Conservation (phyloP, 345 rosid species). For the Excoecaria agallocha region DNA sequence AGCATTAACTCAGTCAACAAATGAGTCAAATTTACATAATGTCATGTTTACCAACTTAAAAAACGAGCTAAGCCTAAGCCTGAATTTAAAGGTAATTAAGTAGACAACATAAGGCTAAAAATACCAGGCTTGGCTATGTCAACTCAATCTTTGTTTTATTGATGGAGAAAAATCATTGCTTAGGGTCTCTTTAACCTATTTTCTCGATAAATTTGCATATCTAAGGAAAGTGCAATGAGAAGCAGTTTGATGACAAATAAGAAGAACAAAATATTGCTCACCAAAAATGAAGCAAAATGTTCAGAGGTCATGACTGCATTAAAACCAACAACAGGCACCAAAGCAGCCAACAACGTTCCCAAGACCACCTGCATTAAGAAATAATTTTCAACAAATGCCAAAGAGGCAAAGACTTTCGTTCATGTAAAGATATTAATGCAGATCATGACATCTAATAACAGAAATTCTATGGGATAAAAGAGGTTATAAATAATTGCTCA, state of each 20-base stretch:
- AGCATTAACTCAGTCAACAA: neutral
- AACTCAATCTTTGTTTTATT: neutral
- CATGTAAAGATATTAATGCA: neutral
- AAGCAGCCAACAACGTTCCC: conserved; percentile 88
- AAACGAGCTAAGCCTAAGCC: neutral
- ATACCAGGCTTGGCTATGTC: neutral
- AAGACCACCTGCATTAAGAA: conserved; percentile 68
- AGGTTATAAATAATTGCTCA: neutral
- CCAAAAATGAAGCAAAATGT: conserved; percentile 99
- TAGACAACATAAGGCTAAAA: neutral
- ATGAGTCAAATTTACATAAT: neutral
- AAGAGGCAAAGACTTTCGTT: neutral
- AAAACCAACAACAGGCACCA: conserved; percentile 99
- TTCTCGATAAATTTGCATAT: neutral
- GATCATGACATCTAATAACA: neutral
- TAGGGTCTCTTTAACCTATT: neutral
- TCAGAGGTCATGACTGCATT: conserved; percentile 98
- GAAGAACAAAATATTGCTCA: conserved; percentile 21
- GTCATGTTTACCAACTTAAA: neutral
- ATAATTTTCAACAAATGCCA: conserved; percentile 7
- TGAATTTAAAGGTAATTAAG: neutral
- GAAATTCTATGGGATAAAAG: neutral
- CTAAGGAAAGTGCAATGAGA: neutral
- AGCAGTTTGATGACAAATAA: too few relatives aligned
- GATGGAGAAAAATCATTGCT: neutral